Evolutionary conservation across 768 basidiomycete species (phyloP).

Genomic region (Lentinus brumalis): DNA sequence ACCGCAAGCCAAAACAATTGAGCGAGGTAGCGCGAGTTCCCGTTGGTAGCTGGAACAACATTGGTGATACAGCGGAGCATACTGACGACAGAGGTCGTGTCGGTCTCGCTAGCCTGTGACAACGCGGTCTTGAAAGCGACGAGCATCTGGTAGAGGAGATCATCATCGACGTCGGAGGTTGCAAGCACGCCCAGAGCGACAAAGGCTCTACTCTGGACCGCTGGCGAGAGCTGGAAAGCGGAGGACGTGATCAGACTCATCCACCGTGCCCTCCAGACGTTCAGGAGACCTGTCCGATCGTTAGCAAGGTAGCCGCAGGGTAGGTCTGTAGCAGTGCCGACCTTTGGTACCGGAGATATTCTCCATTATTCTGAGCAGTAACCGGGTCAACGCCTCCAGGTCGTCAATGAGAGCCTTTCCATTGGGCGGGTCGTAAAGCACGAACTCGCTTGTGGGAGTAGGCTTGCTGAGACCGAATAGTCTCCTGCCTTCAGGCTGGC

Average conservation of each 20-base stretch:
- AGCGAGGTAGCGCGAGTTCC: slow-evolving; percentile 70
- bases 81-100: slow-evolving; percentile 74
- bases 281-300: slow-evolving; percentile 58
- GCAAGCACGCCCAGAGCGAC: slow-evolving; percentile 83
- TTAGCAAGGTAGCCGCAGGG: slow-evolving; percentile 12
- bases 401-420: slow-evolving; percentile 61
- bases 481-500: slow-evolving; percentile 55
- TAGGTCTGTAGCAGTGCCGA: slow-evolving; percentile 31
- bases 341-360: slow-evolving; percentile 70
- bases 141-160: slow-evolving; percentile 90
- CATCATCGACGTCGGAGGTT: slow-evolving; percentile 85
- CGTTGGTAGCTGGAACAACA: slow-evolving; percentile 69
- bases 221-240: slow-evolving; percentile 87
- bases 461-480: slow-evolving; percentile 74
- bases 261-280: slow-evolving; percentile 93
- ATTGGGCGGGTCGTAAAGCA: slow-evolving; percentile 51
- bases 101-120: slow-evolving; percentile 63
- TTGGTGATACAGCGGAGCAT: slow-evolving; percentile 88
- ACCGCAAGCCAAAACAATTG: slow-evolving; percentile 89
- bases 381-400: slow-evolving; percentile 63
- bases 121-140: slow-evolving; percentile 82
- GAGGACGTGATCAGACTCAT: slow-evolving; percentile 87
- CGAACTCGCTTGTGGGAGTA: slow-evolving; percentile 70
- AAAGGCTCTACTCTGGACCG: slow-evolving; percentile 88
- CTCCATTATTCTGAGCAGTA: slow-evolving; percentile 66